Percentiles rank a stretch among this genome's conserved stretches.
These are phyloP conservation scores for Chytridiales sp. DNA, from an alignment of 371 early-diverging fungal genomes.

Conservation along the genomic window DNA sequence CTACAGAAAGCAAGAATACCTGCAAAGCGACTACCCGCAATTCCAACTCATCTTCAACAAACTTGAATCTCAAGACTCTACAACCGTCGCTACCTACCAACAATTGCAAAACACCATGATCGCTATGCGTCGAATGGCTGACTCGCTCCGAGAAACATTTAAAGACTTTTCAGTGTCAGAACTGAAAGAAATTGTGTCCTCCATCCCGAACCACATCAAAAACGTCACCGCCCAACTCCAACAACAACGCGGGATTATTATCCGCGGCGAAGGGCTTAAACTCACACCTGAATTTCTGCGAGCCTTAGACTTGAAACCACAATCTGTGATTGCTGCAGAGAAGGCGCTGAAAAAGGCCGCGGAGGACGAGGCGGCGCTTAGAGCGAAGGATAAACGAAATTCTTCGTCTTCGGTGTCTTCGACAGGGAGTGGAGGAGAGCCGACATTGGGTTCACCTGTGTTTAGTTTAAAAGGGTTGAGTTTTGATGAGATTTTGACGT, in stretches of 20 bases:
- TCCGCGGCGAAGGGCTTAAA: conserved; percentile 40
- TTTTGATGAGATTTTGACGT: too few relatives aligned
- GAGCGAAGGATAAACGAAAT: conserved; percentile 7
- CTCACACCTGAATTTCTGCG: conserved; percentile 37
- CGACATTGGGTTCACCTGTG: too few relatives aligned
- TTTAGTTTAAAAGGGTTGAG: too few relatives aligned
- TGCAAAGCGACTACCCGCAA: conserved; percentile 28
- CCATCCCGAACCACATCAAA: conserved; percentile 35
- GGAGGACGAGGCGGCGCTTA: conserved; percentile 9
- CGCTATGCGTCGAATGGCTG: conserved; percentile 39
- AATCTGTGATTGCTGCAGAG: conserved; percentile 17
- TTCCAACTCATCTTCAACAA: conserved; percentile 33
- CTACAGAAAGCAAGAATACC: conserved; percentile 17
- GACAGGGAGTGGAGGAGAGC: too few relatives aligned
- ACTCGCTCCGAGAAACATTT: conserved; percentile 30
- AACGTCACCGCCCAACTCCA: conserved; percentile 27
- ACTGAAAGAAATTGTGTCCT: conserved; percentile 28
- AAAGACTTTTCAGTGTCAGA: conserved; percentile 23
- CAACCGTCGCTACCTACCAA: conserved; percentile 7
- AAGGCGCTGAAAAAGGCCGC: conserved; percentile 17
- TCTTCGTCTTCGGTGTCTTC: too few relatives aligned
- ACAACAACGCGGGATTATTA: conserved; percentile 35
- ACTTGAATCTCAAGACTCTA: conserved; percentile 20
- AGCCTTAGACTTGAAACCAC: conserved; percentile 16
- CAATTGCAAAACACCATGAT: conserved; percentile 34